Base-by-base conservation (phyloP, 192 early-diverging fungal genomes). In the Physocladia obscura region DNA sequence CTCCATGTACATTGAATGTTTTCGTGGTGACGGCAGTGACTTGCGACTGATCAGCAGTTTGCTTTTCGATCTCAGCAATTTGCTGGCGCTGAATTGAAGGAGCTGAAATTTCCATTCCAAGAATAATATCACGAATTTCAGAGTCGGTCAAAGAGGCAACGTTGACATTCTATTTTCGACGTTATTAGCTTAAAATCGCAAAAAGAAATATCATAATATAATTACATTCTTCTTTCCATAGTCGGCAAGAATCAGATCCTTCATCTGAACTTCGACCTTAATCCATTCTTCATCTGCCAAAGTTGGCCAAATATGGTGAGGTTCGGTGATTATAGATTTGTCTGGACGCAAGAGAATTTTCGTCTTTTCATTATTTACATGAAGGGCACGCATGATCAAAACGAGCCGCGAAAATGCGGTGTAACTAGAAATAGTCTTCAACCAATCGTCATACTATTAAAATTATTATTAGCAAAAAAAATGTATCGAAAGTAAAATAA, bases 41-140 rank as follows among this genome's bases (percentile, higher is more conserved):
- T 72, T 97, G 95, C 39, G 92, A 90, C 73, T 94, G 92, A 65
- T 95, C 93, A 71, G 90, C 87, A 29, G 92, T 87, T 74, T 97
- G 92, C 87, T 97, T 97, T 74, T 97, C 95, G 74, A 97, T 95
- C 77, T 99, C 95, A 22, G 94, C 94, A 79, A 97, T 93, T 79
- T 97, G 92, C 79, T 98, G 95, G 36, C 97, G 87, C 82, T 96
- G 92, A 51, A 92, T 81, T 40, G 94, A 96, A 27, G 97, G 97
- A 54, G 97, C 97, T 30, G 92, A 90, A 71, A 99, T 99, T 76
- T 97, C 94, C 97, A 99, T 99, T 72, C 97, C 97, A 61, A 99
- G 84, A 65, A 99, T 97, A 55, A 99, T 94, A 79, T 99, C 97
- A 65, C 97, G 90, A 65, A 99, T 93, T 85, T 99, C 97, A 2